Base-by-base conservation (phyloP, 805 yeast species). In the Saccharomycopsis malanga region DNA sequence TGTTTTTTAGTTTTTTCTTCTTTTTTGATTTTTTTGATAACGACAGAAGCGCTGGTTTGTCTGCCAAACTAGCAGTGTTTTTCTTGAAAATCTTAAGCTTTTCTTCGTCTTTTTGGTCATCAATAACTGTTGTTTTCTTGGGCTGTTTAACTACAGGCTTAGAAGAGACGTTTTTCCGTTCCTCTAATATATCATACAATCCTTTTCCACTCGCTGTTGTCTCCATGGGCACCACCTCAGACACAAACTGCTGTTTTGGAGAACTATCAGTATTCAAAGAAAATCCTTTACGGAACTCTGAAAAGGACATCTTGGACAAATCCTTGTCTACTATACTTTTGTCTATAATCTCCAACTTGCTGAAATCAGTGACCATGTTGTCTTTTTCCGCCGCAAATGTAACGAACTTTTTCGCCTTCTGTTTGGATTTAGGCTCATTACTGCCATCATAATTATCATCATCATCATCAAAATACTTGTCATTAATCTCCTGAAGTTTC, bases 101-200 rank as follows among this genome's bases (percentile, higher is more conserved):
- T n/a, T n/a, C n/a, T n/a, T n/a, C n/a, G n/a, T n/a, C n/a, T n/a
- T n/a, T n/a, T n/a, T n/a, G n/a, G n/a, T n/a, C n/a, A n/a, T n/a
- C n/a, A n/a, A n/a, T n/a, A n/a, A n/a, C n/a, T n/a, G n/a, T n/a
- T n/a, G n/a, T n/a, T n/a, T n/a, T n/a, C n/a, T n/a, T n/a, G n/a
- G n/a, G n/a, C n/a, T n/a, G n/a, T n/a, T n/a, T n/a, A n/a, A n/a
- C n/a, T n/a, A n/a, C n/a, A n/a, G n/a, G n/a, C n/a, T n/a, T n/a
- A n/a, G n/a, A n/a, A n/a, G n/a, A n/a, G n/a, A n/a, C 14, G 10
- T 39, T 36, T 27, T 41, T 38, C 34, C 23, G 29, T 24, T 50
- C 50, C 12, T 34, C 45, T 6, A 50, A 36, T 10, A 50, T 42
- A 39, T 50, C 53, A 22, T 46, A 50, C 23, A 50, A 41, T 14